Percentiles rank a stretch among this genome's conserved stretches.
Evolutionary conservation across 768 basidiomycete species (phyloP).

Genomic region (Hydnum rufescens): DNA sequence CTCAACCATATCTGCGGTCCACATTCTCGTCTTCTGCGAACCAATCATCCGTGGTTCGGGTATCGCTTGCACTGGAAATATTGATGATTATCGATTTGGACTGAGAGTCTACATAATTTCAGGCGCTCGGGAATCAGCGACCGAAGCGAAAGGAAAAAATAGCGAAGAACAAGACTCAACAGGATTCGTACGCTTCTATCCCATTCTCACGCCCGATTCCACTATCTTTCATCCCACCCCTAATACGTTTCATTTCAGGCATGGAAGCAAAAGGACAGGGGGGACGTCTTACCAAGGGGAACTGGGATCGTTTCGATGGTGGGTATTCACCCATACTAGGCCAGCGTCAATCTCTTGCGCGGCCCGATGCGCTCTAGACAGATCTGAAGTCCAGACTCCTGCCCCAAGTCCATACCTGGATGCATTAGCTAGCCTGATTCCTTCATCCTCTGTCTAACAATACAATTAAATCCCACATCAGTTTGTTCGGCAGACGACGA

Average conservation of each 20-base stretch:
- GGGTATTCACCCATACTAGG: constrained; percentile 74
- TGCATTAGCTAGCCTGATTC: constrained; percentile 46
- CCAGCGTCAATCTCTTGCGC: constrained; percentile 52
- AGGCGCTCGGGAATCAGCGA: neutral
- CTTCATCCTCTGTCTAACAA: constrained; percentile 40
- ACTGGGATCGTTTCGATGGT: constrained; percentile 76
- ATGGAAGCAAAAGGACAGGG: neutral
- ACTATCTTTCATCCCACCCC: constrained; percentile 83
- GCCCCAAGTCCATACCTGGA: constrained; percentile 68
- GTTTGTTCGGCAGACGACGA: neutral
- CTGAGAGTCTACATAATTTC: constrained; percentile 40
- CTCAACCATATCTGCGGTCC: constrained; percentile 44
- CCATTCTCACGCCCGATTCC: constrained; percentile 80
- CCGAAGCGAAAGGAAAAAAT: neutral
- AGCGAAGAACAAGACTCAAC: constrained; percentile 24
- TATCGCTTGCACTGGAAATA: constrained; percentile 41
- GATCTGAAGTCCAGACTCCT: constrained; percentile 57
- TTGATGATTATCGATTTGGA: constrained; percentile 69
- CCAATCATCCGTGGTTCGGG: constrained; percentile 46
- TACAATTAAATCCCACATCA: neutral
- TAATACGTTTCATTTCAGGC: constrained; percentile 13
- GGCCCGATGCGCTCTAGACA: constrained; percentile 59
- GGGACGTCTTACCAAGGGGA: constrained; percentile 54
- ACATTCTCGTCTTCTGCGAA: constrained; percentile 29
- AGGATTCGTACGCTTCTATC: constrained; percentile 57